phyloP scores from a whole-genome alignment of 2,329 filamentous ascomycete genomes.

The Colletotrichum tamarilloi region DNA sequence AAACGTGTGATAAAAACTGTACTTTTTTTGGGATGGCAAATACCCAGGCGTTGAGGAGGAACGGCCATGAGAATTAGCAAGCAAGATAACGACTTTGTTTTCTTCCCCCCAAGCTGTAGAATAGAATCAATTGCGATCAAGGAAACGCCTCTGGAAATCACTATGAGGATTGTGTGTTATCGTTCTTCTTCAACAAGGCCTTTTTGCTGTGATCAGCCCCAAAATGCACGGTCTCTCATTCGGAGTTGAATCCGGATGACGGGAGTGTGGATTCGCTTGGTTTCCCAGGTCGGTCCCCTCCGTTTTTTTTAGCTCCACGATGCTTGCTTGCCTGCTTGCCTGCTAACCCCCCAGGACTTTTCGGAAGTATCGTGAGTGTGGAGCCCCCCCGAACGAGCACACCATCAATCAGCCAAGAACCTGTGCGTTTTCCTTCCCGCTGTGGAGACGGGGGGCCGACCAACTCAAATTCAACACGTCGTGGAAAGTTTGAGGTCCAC shows the following conservation, averaged over 20 bases:
- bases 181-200: too few species aligned
- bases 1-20: not conserved
- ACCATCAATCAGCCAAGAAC: not conserved
- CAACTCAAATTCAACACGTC: not conserved
- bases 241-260: not conserved
- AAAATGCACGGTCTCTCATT: not conserved
- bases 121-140: not conserved
- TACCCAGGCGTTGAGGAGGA: slow-evolving; percentile 34
- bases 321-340: too few species aligned
- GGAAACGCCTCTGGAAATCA: not conserved
- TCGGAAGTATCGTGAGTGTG: not conserved
- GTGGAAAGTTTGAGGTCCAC: too few species aligned
- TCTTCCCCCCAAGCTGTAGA: not conserved
- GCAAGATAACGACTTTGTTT: not conserved
- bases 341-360: not conserved
- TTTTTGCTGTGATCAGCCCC: not conserved
- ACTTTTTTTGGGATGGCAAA: slow-evolving; percentile 28
- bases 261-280: not conserved
- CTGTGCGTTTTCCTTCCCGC: not conserved
- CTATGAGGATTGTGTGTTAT: too few species aligned
- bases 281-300: not conserved
- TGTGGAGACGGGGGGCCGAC: not conserved
- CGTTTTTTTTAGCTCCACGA: not conserved
- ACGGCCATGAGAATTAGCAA: slow-evolving; percentile 5
- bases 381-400: not conserved